Percentiles rank a stretch among this genome's conserved stretches.
These are phyloP conservation scores for Hepatocystis sp. DNA, from an alignment of 169 alveolate species.

Conservation along the genomic window DNA sequence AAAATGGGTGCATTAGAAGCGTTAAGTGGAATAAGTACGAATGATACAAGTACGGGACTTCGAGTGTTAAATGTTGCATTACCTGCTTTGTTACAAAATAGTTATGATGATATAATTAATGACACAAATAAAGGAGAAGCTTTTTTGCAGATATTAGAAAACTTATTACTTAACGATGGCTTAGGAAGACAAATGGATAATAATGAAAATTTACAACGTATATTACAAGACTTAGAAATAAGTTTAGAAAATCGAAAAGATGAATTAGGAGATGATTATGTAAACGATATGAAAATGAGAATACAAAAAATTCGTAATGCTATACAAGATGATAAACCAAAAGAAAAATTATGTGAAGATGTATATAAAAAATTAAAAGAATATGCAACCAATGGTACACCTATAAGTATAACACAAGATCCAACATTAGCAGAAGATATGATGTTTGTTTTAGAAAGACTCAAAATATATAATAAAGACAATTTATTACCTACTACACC, in stretches of 20 bases:
- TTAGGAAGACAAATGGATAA: slow-evolving; percentile 81
- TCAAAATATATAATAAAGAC: slow-evolving; percentile 55
- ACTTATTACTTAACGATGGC: slow-evolving; percentile 79
- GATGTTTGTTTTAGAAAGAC: slow-evolving; percentile 44
- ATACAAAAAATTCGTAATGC: slow-evolving; percentile 75
- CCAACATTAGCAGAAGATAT: slow-evolving; percentile 68
- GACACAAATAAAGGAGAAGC: slow-evolving; percentile 75
- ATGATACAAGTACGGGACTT: slow-evolving; percentile 74
- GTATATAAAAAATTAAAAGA: slow-evolving; percentile 79
- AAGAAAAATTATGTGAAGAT: slow-evolving; percentile 81
- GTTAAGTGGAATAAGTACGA: slow-evolving; percentile 60
- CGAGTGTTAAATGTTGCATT: slow-evolving; percentile 75
- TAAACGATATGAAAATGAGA: slow-evolving; percentile 53
- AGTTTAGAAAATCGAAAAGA: slow-evolving; percentile 28
- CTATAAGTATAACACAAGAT: slow-evolving; percentile 64
- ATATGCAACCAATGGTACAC: slow-evolving; percentile 40
- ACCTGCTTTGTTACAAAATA: slow-evolving; percentile 77
- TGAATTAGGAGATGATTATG: slow-evolving; percentile 75
- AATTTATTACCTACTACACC: slow-evolving; percentile 31
- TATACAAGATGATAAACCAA: slow-evolving; percentile 82
- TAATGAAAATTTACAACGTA: slow-evolving; percentile 68
- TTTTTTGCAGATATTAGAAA: slow-evolving; percentile 73
- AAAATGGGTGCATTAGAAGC: slow-evolving; percentile 60
- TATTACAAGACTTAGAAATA: slow-evolving; percentile 74
- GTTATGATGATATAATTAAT: slow-evolving; percentile 44